Conservation (phyloP, 495 filamentous ascomycete species). For the Aspergillus carlsbadensis region DNA sequence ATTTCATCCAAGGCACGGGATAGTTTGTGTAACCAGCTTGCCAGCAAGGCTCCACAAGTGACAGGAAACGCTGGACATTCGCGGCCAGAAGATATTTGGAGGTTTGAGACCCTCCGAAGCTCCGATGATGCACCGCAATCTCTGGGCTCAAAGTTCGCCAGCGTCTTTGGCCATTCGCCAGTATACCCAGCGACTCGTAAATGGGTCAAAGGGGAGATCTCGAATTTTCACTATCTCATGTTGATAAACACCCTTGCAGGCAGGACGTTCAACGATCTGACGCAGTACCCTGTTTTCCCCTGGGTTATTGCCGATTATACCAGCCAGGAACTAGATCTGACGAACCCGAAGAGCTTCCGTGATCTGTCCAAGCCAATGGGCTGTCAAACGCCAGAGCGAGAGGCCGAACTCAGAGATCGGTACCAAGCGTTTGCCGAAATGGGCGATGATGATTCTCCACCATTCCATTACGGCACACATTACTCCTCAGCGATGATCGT, state of each 20-base stretch:
- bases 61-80: slow-evolving; percentile 51
- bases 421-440: slow-evolving; percentile 91
- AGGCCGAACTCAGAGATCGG: slow-evolving; percentile 73
- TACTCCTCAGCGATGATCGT: slow-evolving; percentile 99
- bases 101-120: slow-evolving; percentile 79
- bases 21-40: slow-evolving; percentile 71
- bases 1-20: slow-evolving; percentile 71
- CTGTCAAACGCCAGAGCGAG: slow-evolving; percentile 74
- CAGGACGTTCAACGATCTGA: slow-evolving; percentile 95
- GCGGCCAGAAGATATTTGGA: slow-evolving; percentile 73
- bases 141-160: slow-evolving; percentile 89
- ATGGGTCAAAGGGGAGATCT: slow-evolving; percentile 93
- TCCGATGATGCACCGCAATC: slow-evolving; percentile 80
- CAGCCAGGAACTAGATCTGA: slow-evolving; percentile 88
- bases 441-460: slow-evolving; percentile 70
- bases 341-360: slow-evolving; percentile 78
- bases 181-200: slow-evolving; percentile 81
- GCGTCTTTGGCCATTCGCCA: slow-evolving; percentile 75
- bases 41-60: slow-evolving; percentile 75
- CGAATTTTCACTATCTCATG: slow-evolving; percentile 99
- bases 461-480: slow-evolving; percentile 97
- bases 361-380: slow-evolving; percentile 97
- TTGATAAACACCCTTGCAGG: slow-evolving; percentile 96
- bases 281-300: slow-evolving; percentile 96
- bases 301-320: slow-evolving; percentile 97